These are phyloP conservation scores for Mycena rebaudengoi DNA, from an alignment of 768 basidiomycete genomes.

Conservation along the genomic window DNA sequence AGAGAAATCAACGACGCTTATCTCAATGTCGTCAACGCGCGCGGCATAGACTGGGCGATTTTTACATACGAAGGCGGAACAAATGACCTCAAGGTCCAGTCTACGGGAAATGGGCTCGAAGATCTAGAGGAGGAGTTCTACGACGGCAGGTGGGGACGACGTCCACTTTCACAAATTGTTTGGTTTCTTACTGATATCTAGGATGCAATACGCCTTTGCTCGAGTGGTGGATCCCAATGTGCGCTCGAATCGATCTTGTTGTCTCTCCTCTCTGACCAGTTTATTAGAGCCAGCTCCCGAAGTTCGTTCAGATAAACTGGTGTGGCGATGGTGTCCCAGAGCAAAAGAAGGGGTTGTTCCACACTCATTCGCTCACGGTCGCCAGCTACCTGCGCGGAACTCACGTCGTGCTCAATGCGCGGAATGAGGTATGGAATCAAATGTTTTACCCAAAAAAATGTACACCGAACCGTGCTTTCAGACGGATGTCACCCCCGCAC, in stretches of 20 bases:
- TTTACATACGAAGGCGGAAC: constrained; percentile 84
- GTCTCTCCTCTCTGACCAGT: background rate
- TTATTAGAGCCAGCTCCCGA: constrained; percentile 77
- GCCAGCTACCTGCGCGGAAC: constrained; percentile 82
- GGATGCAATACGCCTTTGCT: constrained; percentile 94
- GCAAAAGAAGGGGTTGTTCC: constrained; percentile 91
- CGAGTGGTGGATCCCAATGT: constrained; percentile 89
- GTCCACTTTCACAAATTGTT: constrained; percentile 12
- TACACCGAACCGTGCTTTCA: constrained; percentile 36
- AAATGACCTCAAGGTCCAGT: constrained; percentile 89
- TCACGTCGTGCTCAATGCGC: constrained; percentile 87
- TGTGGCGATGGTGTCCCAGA: constrained; percentile 97
- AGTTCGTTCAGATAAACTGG: constrained; percentile 97
- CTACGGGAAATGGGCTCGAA: constrained; percentile 86
- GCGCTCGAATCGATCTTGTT: constrained; percentile 31
- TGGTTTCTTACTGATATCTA: constrained; percentile 39
- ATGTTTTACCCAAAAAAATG: background rate
- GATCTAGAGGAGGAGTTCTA: constrained; percentile 95
- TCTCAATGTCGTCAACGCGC: constrained; percentile 73
- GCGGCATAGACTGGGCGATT: constrained; percentile 78
- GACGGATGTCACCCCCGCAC: constrained; percentile 80
- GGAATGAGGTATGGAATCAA: constrained; percentile 73
- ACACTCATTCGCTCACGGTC: constrained; percentile 85
- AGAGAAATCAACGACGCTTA: constrained; percentile 78
- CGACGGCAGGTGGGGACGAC: constrained; percentile 74